Percentiles rank a stretch among this genome's conserved stretches.
These are phyloP conservation scores for Mercurialis annua DNA, from an alignment of 345 rosid genomes.

Conservation along the genomic window DNA sequence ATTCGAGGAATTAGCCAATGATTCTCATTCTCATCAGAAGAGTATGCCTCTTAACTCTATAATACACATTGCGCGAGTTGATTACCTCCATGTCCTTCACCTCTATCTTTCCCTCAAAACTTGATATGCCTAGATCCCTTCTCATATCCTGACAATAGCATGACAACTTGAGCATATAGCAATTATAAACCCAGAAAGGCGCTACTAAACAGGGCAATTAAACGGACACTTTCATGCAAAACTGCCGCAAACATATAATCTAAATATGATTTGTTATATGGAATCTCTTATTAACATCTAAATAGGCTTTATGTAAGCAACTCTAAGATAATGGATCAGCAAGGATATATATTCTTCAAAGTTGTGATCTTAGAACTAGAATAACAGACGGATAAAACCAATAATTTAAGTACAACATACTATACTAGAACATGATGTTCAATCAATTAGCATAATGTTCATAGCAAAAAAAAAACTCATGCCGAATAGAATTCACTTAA, in stretches of 20 bases:
- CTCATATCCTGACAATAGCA: constrained; percentile 18
- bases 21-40: not conserved
- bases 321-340: not conserved
- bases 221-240: too few relatives aligned
- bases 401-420: not conserved
- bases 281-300: not conserved
- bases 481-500: too few relatives aligned
- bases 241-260: too few relatives aligned
- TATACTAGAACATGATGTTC: too few relatives aligned
- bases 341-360: not conserved
- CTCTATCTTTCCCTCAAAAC: constrained; percentile 28
- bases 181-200: not conserved
- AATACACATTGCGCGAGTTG: not conserved
- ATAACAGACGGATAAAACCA: too few relatives aligned
- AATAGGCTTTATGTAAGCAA: not conserved
- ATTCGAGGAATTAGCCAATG: constrained; percentile 2
- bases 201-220: not conserved
- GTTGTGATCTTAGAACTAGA: not conserved
- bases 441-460: too few relatives aligned
- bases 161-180: not conserved
- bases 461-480: too few relatives aligned
- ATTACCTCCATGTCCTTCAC: constrained; percentile 33
- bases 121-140: constrained; percentile 25
- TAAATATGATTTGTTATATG: too few relatives aligned
- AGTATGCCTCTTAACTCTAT: not conserved